These are phyloP conservation scores for Phytophthora pinifolia DNA, from an alignment of 352 stramenopile genomes.

Conservation along the genomic window DNA sequence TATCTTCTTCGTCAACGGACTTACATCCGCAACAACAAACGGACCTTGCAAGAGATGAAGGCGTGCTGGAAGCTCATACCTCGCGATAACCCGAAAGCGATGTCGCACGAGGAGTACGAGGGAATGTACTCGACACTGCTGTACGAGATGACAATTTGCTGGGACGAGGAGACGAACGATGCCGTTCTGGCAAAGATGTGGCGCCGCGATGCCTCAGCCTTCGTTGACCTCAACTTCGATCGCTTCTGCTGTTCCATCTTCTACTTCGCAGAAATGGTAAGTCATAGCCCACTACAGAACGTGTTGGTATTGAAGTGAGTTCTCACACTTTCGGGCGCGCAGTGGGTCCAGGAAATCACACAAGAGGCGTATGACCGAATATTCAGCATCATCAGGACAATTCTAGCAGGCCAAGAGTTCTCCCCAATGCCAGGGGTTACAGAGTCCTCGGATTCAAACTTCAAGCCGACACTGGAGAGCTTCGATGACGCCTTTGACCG, in stretches of 20 bases:
- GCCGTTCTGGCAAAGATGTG: constrained; percentile 51
- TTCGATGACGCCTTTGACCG: constrained; percentile 27
- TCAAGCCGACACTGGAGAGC: constrained; percentile 27
- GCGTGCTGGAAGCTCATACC: constrained; percentile 37
- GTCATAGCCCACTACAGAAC: background rate
- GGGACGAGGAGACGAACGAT: constrained; percentile 55
- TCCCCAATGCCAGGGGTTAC: background rate
- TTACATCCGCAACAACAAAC: constrained; percentile 43
- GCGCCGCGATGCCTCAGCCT: constrained; percentile 36
- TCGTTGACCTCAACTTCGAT: constrained; percentile 42
- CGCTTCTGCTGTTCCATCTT: constrained; percentile 67
- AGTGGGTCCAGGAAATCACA: constrained; percentile 28
- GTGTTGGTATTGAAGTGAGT: background rate
- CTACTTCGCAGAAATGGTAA: constrained; percentile 58
- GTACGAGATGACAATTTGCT: constrained; percentile 67
- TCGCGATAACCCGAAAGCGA: constrained; percentile 13
- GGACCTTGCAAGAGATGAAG: constrained; percentile 41
- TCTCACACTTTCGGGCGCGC: background rate
- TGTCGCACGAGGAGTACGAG: constrained; percentile 44
- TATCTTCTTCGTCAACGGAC: constrained; percentile 47
- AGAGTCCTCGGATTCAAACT: constrained; percentile 1
- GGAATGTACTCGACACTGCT: constrained; percentile 52
- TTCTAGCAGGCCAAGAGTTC: constrained; percentile 14
- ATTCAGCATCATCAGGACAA: constrained; percentile 24
- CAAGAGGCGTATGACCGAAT: constrained; percentile 28